Evolutionary conservation across 169 alveolate species (phyloP).

Genomic region (Cryptosporidium xiaoi): DNA sequence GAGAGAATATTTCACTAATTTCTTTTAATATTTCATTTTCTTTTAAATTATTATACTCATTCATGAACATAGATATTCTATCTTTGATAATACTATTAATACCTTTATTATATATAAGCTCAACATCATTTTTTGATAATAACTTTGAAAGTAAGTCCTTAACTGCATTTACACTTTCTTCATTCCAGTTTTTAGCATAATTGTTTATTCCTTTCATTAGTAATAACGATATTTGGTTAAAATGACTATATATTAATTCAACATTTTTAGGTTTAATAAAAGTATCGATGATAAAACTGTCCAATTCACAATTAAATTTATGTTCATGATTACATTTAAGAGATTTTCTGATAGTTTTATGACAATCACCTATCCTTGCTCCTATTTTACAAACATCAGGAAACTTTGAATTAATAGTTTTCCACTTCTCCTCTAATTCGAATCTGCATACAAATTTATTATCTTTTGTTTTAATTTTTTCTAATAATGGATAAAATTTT

Average conservation of each 20-base stretch:
- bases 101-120: constrained; percentile 19
- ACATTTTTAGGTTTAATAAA: constrained; percentile 77
- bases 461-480: constrained; percentile 48
- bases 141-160: constrained; percentile 20
- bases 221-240: constrained; percentile 28
- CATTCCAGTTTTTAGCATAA: constrained; percentile 21
- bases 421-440: constrained; percentile 74
- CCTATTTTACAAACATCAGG: constrained; percentile 78
- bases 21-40: not conserved
- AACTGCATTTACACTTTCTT: not conserved
- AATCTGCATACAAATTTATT: constrained; percentile 73
- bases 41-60: not conserved
- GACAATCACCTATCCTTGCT: constrained; percentile 79
- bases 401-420: constrained; percentile 72
- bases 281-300: constrained; percentile 69
- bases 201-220: constrained; percentile 39
- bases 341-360: constrained; percentile 64
- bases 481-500: constrained; percentile 77
- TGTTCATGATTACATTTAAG: constrained; percentile 60
- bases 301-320: constrained; percentile 53
- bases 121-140: constrained; percentile 9
- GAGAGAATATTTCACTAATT: constrained; percentile 26
- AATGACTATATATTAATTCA: constrained; percentile 2
- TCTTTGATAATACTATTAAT: constrained; percentile 13
- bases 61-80: constrained; percentile 28